phyloP scores from a whole-genome alignment of 225 moss, liverwort and hornwort genomes.

The Asterella californica region DNA sequence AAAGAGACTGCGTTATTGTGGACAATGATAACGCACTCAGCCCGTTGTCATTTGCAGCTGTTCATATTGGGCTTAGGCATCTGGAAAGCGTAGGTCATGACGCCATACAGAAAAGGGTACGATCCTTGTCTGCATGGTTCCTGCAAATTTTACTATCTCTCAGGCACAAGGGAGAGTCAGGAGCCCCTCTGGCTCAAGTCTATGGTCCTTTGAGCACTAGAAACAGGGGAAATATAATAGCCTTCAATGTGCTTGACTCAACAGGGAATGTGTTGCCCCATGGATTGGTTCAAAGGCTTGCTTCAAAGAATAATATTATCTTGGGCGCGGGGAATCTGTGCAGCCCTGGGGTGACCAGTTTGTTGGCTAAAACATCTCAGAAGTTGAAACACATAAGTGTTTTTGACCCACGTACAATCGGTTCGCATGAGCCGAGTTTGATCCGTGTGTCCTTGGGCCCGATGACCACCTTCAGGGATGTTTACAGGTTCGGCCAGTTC shows the following conservation, averaged over 20 bases:
- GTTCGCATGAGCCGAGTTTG: conserved; percentile 23
- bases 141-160: conserved; percentile 47
- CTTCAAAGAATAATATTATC: conserved; percentile 61
- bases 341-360: conserved; percentile 54
- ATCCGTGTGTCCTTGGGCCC: conserved; percentile 71
- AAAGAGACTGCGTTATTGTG: conserved; percentile 60
- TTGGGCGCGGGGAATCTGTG: conserved; percentile 52
- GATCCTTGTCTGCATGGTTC: conserved; percentile 57
- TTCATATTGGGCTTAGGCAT: conserved; percentile 60
- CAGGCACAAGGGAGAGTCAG: conserved; percentile 50
- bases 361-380: conserved; percentile 43
- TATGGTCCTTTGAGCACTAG: conserved; percentile 54
- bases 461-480: conserved; percentile 65
- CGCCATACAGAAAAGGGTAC: conserved; percentile 70
- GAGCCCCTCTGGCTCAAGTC: conserved; percentile 46
- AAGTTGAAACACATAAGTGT: conserved; percentile 43
- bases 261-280: conserved; percentile 56
- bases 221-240: conserved; percentile 61
- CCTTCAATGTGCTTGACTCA: conserved; percentile 69
- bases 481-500: conserved; percentile 67
- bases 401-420: conserved; percentile 23
- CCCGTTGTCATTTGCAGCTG: conserved; percentile 61
- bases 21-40: conserved; percentile 67
- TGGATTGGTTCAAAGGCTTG: conserved; percentile 56
- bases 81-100: conserved; percentile 56